Evolutionary conservation across 1,139 yeast genomes (phyloP).

Genomic region (Magnusiomyces sp.): DNA sequence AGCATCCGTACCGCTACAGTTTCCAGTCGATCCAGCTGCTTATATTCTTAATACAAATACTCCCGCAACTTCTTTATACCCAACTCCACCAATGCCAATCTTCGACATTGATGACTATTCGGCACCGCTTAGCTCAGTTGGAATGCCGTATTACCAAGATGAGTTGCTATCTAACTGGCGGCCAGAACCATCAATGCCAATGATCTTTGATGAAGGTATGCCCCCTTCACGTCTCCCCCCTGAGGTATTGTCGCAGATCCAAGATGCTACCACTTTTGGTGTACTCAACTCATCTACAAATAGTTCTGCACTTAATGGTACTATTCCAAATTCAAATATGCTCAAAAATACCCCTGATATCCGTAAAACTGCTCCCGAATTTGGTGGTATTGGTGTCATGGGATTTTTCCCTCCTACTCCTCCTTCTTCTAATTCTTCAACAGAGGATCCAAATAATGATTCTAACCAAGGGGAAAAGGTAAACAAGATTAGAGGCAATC

Average conservation of each 20-base stretch:
- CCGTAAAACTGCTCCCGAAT: slow-evolving; percentile 39
- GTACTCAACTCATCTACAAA: background rate
- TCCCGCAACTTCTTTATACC: slow-evolving; percentile 20
- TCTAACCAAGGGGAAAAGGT: slow-evolving; percentile 19
- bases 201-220: slow-evolving; percentile 7
- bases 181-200: slow-evolving; percentile 30
- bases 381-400: slow-evolving; percentile 20
- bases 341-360: slow-evolving; percentile 19
- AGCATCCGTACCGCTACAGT: slow-evolving; percentile 41
- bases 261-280: slow-evolving; percentile 16
- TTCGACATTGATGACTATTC: slow-evolving; percentile 40
- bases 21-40: slow-evolving; percentile 34
- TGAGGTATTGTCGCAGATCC: slow-evolving; percentile 39
- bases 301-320: background rate
- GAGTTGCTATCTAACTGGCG: slow-evolving; percentile 70
- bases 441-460: slow-evolving; percentile 45
- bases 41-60: slow-evolving; percentile 5
- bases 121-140: slow-evolving; percentile 60
- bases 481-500: slow-evolving; percentile 19
- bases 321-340: slow-evolving; percentile 8
- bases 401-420: slow-evolving; percentile 29
- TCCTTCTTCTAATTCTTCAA: slow-evolving; percentile 48
- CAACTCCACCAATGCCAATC: slow-evolving; percentile 7
- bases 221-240: slow-evolving; percentile 57
- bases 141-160: slow-evolving; percentile 82